Evolutionary conservation across 1,139 yeast species (phyloP), one percentile per base, ranked within the genome.

Genomic region (Keqinozyma sinolaborantium): DNA sequence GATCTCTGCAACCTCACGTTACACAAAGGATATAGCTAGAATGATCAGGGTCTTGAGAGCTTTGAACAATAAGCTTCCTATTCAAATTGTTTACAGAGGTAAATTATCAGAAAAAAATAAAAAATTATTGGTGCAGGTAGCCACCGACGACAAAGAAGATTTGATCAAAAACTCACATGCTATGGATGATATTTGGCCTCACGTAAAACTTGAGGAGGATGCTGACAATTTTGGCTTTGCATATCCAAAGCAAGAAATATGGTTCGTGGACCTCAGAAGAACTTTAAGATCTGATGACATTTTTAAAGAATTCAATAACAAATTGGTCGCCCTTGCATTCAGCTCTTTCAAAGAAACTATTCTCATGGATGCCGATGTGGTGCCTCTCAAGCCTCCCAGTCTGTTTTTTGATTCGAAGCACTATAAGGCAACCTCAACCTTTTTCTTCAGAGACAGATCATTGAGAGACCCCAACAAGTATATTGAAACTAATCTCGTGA

Each of bases 311-410:
- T 77, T 66, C 49, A 58, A 68, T 27, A 73, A 68, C 54, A 75
- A 75, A 44, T 38, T 75, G 4, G 46, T 74, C 15, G 77, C 79
- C 0, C 53, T 69, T 28, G 38, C 72, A 13, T 73, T 71, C 46
- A 65, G 60, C 28, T 61, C 78, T 0, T 77, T 74, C 44, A 64
- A 64, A 34, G 80, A 76, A 35, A 60, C 70, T 25, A 44, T 77
- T 3, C 50, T 77, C 37, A 41, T 77, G 36, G 83, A 77, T 47
- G 75, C 80, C 2, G 83, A 77, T 43, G 57, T 77, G 0, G 70
- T 76, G 6, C 81, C 80, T 1, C 51, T 77, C 28, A 50, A 68
- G 3, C 51, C 60, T 2, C 48, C 56, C 2, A 44, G 41, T 11
- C 53, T 56, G 4, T 57, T 68, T 30, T 62, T 65, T 35, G 39